Evolutionary conservation across 345 rosid genomes (phyloP).

Genomic region (Streptanthus diversifolius): DNA sequence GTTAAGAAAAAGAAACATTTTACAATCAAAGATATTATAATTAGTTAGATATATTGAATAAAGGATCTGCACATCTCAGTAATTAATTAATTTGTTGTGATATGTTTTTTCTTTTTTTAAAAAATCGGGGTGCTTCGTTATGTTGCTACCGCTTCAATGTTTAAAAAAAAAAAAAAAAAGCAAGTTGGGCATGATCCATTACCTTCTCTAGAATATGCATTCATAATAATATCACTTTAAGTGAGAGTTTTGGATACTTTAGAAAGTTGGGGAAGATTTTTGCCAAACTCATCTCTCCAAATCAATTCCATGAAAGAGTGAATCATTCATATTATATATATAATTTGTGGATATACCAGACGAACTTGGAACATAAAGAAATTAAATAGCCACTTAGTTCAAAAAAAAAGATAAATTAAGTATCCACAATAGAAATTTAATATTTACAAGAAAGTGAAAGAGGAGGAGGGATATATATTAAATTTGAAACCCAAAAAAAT

Average conservation of each 20-base stretch:
- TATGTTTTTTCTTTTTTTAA: not conserved
- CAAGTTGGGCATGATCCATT: constrained; percentile 35
- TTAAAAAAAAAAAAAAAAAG: not conserved
- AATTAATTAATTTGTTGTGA: not conserved
- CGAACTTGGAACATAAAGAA: not conserved
- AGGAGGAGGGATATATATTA: too few relatives aligned
- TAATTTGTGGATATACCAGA: not conserved
- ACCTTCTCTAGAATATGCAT: constrained; percentile 13
- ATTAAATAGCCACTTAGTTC: not conserved
- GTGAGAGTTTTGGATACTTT: constrained; percentile 11
- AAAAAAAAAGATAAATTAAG: too few relatives aligned
- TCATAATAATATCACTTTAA: constrained; percentile 4
- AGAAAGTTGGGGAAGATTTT: constrained; percentile 30
- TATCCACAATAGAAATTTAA: too few relatives aligned
- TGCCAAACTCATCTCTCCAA: constrained; percentile 7
- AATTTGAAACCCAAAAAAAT: too few relatives aligned
- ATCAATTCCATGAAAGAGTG: not conserved
- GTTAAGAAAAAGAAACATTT: not conserved
- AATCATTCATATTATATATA: not conserved
- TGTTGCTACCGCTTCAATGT: constrained; percentile 1
- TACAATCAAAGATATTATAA: not conserved
- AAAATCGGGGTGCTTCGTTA: not conserved
- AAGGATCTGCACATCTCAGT: not conserved
- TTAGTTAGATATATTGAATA: not conserved
- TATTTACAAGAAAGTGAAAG: too few relatives aligned